Base-by-base conservation (phyloP, 495 filamentous ascomycete genomes). In the Hypoxylon trugodes region DNA sequence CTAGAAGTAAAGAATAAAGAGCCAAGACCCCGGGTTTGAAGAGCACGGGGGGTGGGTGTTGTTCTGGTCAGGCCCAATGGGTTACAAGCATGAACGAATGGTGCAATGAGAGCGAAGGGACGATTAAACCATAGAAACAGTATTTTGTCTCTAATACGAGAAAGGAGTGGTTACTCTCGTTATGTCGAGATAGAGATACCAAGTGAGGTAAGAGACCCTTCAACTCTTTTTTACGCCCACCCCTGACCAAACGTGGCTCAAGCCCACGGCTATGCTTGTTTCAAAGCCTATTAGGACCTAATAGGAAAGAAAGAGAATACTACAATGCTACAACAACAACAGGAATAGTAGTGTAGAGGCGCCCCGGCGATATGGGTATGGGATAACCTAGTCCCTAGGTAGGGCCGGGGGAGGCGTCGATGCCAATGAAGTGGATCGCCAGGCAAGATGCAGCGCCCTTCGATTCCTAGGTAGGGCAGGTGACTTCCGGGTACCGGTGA, bases 1-100 rank as follows among this genome's bases (percentile, higher is more conserved):
- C 64, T 47, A 65, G 64, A 48, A 59, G 61, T 54, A 58, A 64
- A 68, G 59, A 63, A 68, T 67, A 67, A 52, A 66, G 58, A 60
- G 65, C 65, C 65, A 68, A 68, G 59, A 64, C 59, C 32, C 46
- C 12, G 49, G 54, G 37, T 59, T 60, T 59, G 18, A 48, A 65
- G 49, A 54, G 48, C 22, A 47, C 53, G 48, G 33, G 58, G 57
- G 19, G 57, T 36, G 57, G 28, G 24, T 38, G 16, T 6, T 48
- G 24, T 61, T 53, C 32, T 26, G 57, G 45, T 56, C 40, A 49
- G 64, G 47, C 52, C 52, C 15, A 58, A 48, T 61, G 47, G 64
- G 64, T 61, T 67, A 62, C 58, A 67, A n/a, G 56, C 57, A 67
- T 55, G 45, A 58, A 61, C 25, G 46, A 58, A 61, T 53, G 63